A percentile compares a stretch with the other conserved stretches of the same genome.
Evolutionary conservation across 345 rosid genomes (phyloP).

Genomic region (Citrus inodora): DNA sequence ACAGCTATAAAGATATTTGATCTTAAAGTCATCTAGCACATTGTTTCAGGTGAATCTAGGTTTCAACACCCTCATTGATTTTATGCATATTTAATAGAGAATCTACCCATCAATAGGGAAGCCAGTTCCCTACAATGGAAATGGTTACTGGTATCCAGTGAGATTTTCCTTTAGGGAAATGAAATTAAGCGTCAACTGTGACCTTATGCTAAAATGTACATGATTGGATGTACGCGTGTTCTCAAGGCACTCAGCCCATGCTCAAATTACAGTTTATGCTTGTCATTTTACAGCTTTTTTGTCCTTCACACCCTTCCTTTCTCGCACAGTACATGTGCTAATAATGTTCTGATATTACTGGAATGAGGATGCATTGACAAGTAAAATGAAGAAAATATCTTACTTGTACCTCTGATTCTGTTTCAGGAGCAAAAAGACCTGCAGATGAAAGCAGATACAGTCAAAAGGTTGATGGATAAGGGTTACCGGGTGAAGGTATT

Average conservation of each 20-base stretch:
- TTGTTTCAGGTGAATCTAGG: neutral
- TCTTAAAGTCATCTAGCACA: neutral
- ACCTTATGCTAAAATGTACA: neutral
- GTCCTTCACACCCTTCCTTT: neutral
- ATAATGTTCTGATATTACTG: neutral
- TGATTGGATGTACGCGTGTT: neutral
- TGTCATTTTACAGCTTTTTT: neutral
- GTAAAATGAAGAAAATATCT: neutral
- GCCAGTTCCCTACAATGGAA: neutral
- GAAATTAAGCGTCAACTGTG: neutral
- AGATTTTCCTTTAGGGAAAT: neutral
- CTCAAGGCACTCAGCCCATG: neutral
- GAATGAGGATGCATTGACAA: neutral
- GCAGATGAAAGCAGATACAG: conserved; percentile 61
- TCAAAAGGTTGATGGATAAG: conserved; percentile 61
- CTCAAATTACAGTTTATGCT: neutral
- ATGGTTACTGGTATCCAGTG: neutral
- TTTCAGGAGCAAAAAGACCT: conserved; percentile 80
- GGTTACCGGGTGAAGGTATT: conserved; percentile 93
- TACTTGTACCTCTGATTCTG: conserved; percentile 11
- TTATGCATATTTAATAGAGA: neutral
- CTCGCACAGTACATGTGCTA: neutral
- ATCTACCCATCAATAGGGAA: neutral
- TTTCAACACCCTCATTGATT: neutral
- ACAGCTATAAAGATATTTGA: neutral